Evolutionary conservation across 2,329 filamentous ascomycete genomes (phyloP).

Genomic region (Aspergillus fischeri): DNA sequence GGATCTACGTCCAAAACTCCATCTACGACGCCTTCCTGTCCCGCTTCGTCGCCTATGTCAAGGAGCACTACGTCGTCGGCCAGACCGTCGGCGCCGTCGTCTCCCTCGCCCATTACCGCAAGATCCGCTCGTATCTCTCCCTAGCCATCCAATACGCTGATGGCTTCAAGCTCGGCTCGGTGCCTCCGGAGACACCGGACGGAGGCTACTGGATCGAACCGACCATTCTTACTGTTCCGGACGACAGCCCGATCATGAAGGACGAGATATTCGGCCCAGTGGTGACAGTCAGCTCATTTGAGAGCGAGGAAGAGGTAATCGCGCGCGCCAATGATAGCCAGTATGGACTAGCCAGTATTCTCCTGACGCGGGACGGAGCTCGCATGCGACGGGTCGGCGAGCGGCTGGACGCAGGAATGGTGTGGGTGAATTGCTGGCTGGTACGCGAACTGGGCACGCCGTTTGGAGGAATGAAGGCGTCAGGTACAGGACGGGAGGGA

Average conservation of each 20-base stretch:
- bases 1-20: constrained; percentile 60
- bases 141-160: constrained; percentile 54
- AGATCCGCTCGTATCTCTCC: constrained; percentile 53
- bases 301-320: constrained; percentile 50
- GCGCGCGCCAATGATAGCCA: constrained; percentile 48
- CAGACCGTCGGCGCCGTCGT: constrained; percentile 47
- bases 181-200: constrained; percentile 40
- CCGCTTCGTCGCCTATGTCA: constrained; percentile 50
- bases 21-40: constrained; percentile 59
- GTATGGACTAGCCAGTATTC: constrained; percentile 57
- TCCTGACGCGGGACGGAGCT: constrained; percentile 58
- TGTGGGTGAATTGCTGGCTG: constrained; percentile 34
- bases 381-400: constrained; percentile 56
- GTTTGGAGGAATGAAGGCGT: constrained; percentile 20
- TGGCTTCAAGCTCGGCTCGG: constrained; percentile 54
- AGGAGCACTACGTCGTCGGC: constrained; percentile 57
- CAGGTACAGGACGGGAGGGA: constrained; percentile 13
- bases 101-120: constrained; percentile 35
- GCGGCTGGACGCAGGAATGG: constrained; percentile 54
- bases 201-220: constrained; percentile 62
- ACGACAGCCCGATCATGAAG: constrained; percentile 47
- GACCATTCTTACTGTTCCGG: constrained; percentile 46
- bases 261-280: constrained; percentile 53
- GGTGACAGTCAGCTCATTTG: constrained; percentile 48
- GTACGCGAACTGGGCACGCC: constrained; percentile 17